Conservation (phyloP, 73 alveolate species). For the Uronychia binucleata region DNA sequence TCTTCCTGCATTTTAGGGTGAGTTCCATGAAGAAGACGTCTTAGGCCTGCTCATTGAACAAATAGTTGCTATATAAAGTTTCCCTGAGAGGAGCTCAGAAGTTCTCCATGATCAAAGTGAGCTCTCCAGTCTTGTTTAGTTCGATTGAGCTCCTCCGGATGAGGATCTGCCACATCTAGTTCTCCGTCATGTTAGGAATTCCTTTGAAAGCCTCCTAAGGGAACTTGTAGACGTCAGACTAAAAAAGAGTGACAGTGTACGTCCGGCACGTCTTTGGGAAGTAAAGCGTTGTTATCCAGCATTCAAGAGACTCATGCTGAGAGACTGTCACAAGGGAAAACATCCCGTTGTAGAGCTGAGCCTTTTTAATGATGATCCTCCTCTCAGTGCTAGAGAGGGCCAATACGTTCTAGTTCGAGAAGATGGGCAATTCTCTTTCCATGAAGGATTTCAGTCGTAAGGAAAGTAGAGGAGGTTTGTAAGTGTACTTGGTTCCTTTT, state of each 20-base stretch:
- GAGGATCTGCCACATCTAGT: constrained; percentile 42
- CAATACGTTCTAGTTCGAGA: constrained; percentile 18
- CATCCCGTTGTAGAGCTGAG: not conserved
- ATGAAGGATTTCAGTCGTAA: constrained; percentile 30
- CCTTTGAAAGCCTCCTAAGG: constrained; percentile 33
- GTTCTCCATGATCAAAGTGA: constrained; percentile 20
- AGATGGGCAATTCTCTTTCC: constrained; percentile 61
- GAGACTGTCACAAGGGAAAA: constrained; percentile 34
- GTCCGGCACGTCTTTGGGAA: constrained; percentile 39
- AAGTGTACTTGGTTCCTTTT: constrained; percentile 17
- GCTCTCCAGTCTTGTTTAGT: constrained; percentile 36
- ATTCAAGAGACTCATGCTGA: constrained; percentile 40
- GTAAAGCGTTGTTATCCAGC: constrained; percentile 61
- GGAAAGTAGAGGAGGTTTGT: constrained; percentile 45
- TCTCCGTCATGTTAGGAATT: constrained; percentile 19
- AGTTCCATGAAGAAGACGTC: constrained; percentile 64
- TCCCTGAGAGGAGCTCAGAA: constrained; percentile 52
- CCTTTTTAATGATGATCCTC: constrained; percentile 22
- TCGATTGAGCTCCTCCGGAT: constrained; percentile 19
- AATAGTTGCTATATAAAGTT: constrained; percentile 34
- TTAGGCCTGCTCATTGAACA: constrained; percentile 48
- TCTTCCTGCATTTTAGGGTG: not conserved
- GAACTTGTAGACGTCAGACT: constrained; percentile 53
- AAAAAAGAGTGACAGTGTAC: constrained; percentile 49
- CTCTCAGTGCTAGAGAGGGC: constrained; percentile 13